Evolutionary conservation across 331 rosid species (phyloP).

Genomic region (Ulmus americana): DNA sequence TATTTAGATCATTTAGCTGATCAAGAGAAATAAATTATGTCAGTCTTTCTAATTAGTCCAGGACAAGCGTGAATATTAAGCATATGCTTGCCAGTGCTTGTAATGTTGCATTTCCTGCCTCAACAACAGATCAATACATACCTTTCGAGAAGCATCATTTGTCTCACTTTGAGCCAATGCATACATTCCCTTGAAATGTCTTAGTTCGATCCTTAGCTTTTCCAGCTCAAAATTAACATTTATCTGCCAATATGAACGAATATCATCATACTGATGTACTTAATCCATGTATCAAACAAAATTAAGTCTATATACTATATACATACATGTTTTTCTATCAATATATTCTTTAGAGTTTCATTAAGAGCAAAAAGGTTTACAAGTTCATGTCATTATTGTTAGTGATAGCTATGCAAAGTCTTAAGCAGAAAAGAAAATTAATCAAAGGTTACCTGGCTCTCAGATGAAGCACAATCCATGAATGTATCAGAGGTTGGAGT

Average conservation of each 20-base stretch:
- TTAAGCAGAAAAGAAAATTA: too few relatives aligned
- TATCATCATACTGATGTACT: constrained; percentile 1
- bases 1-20: constrained; percentile 54
- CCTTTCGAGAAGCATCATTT: constrained; percentile 68
- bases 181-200: constrained; percentile 78
- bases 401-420: too few relatives aligned
- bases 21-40: constrained; percentile 25
- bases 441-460: constrained; percentile 49
- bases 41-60: background rate
- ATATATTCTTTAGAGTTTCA: background rate
- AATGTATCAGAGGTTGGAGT: constrained; percentile 30
- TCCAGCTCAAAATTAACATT: constrained; percentile 66
- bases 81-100: background rate
- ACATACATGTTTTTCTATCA: too few relatives aligned
- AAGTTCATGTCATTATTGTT: too few relatives aligned
- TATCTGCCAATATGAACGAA: constrained; percentile 38
- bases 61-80: background rate
- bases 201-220: constrained; percentile 76
- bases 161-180: constrained; percentile 73
- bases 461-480: constrained; percentile 33
- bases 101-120: constrained; percentile 3
- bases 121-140: constrained; percentile 24
- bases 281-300: background rate
- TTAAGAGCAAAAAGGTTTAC: too few relatives aligned
- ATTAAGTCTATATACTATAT: too few relatives aligned